phyloP scores from a whole-genome alignment of 495 filamentous ascomycete genomes.

The Acidomyces sp. region DNA sequence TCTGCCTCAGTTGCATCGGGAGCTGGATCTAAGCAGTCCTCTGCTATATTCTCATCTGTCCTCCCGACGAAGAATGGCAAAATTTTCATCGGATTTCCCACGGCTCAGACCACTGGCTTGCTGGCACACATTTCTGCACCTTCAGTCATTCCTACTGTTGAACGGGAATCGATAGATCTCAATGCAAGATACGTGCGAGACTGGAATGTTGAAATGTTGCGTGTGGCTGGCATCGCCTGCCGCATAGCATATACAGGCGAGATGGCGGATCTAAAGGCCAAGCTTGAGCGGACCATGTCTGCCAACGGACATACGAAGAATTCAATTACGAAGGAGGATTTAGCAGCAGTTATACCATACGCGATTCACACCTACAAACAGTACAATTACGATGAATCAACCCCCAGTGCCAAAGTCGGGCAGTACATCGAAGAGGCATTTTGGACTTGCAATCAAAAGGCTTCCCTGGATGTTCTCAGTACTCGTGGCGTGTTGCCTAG shows the following conservation, averaged over 20 bases:
- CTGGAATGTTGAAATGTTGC: slow-evolving; percentile 94
- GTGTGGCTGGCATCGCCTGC: slow-evolving; percentile 78
- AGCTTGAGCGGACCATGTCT: slow-evolving; percentile 29
- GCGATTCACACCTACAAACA: slow-evolving; percentile 67
- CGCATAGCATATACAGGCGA: slow-evolving; percentile 76
- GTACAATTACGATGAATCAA: slow-evolving; percentile 77
- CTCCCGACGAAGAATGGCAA: slow-evolving; percentile 74
- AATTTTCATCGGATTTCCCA: slow-evolving; percentile 96
- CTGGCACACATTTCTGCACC: slow-evolving; percentile 96
- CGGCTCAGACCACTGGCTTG: slow-evolving; percentile 87
- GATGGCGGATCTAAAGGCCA: slow-evolving; percentile 56
- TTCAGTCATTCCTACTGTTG: slow-evolving; percentile 95
- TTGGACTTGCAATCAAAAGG: slow-evolving; percentile 74
- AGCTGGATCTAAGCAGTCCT: slow-evolving; percentile 40
- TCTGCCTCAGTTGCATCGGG: slow-evolving; percentile 42
- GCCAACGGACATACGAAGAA: slow-evolving; percentile 33
- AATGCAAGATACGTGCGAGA: slow-evolving; percentile 86
- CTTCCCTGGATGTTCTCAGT: slow-evolving; percentile 74
- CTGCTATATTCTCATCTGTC: slow-evolving; percentile 80
- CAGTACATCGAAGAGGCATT: slow-evolving; percentile 83
- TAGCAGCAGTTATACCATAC: slow-evolving; percentile 56
- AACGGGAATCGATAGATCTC: slow-evolving; percentile 90
- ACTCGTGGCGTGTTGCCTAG: slow-evolving; percentile 72
- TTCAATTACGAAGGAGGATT: slow-evolving; percentile 47
- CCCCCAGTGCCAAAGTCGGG: slow-evolving; percentile 67